phyloP scores from a whole-genome alignment of 148 eudicot genomes.

The Mesembryanthemum crystallinum region DNA sequence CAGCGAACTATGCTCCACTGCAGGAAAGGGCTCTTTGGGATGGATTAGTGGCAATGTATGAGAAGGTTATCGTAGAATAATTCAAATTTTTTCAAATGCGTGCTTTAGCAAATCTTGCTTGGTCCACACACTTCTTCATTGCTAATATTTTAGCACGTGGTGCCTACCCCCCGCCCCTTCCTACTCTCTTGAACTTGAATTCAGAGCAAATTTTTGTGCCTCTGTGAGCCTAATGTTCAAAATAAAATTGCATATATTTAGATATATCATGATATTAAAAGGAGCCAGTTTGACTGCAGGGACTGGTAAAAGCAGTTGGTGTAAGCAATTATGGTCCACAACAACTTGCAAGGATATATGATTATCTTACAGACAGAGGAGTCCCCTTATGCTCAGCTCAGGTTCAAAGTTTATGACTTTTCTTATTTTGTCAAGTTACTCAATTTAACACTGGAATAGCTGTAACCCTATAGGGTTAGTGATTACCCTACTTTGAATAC shows the following conservation, averaged over 20 bases:
- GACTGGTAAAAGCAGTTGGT: conserved; percentile 88
- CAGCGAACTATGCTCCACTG: conserved; percentile 91
- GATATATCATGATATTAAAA: neutral
- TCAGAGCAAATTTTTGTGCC: neutral
- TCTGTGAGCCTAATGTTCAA: neutral
- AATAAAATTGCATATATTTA: neutral
- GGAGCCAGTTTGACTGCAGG: conserved; percentile 48
- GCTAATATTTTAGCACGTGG: too few species aligned
- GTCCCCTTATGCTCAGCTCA: conserved; percentile 92
- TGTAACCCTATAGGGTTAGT: too few species aligned
- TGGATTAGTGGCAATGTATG: conserved; percentile 98
- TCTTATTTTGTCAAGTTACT: neutral
- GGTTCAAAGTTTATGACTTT: conserved; percentile 37
- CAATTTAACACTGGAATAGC: neutral
- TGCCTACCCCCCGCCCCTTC: neutral
- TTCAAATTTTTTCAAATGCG: neutral
- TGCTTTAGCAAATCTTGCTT: neutral
- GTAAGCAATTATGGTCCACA: conserved; percentile 97
- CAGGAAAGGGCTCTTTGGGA: conserved; percentile 97
- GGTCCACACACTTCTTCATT: neutral
- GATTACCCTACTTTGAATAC: neutral
- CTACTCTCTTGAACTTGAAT: neutral
- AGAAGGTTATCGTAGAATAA: conserved; percentile 58
- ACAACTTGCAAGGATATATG: conserved; percentile 77
- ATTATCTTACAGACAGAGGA: conserved; percentile 72